Evolutionary conservation across 163 green algal genomes (phyloP).

Genomic region (Prototheca cutis): DNA sequence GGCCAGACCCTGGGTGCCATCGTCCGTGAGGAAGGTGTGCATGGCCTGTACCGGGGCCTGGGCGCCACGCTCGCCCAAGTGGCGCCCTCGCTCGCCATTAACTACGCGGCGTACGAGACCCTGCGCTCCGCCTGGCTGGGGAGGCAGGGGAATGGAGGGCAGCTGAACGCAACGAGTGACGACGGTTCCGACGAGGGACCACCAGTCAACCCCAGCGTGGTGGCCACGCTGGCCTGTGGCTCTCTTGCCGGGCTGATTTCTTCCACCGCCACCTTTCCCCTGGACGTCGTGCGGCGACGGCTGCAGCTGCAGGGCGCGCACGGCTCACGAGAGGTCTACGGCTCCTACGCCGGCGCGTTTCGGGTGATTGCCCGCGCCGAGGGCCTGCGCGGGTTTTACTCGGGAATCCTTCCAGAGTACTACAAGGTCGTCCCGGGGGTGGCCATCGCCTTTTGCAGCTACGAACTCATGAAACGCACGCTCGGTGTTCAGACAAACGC

Average conservation of each 20-base stretch:
- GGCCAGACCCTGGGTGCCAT: slow-evolving; percentile 44
- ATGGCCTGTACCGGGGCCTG: slow-evolving; percentile 72
- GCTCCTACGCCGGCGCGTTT: slow-evolving; percentile 10
- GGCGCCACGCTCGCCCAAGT: slow-evolving; percentile 68
- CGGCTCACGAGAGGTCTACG: slow-evolving; percentile 10
- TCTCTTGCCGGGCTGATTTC: slow-evolving; percentile 62
- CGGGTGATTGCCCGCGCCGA: slow-evolving; percentile 15
- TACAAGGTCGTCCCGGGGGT: slow-evolving; percentile 80
- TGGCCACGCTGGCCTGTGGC: slow-evolving; percentile 51
- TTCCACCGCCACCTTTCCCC: slow-evolving; percentile 71
- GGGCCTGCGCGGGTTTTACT: slow-evolving; percentile 65
- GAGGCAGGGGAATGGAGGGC: background rate
- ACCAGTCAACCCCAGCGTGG: background rate
- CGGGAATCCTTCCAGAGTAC: slow-evolving; percentile 76
- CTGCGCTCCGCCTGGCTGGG: slow-evolving; percentile 35
- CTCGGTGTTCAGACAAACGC: slow-evolving; percentile 30
- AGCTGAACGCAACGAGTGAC: no score
- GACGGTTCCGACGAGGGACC: no score
- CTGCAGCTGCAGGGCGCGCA: slow-evolving; percentile 59
- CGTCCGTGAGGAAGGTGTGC: slow-evolving; percentile 50
- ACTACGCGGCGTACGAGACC: slow-evolving; percentile 66
- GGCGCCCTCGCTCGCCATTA: slow-evolving; percentile 59
- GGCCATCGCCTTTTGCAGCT: slow-evolving; percentile 75
- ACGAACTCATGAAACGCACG: slow-evolving; percentile 47
- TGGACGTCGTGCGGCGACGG: slow-evolving; percentile 72